phyloP scores from a whole-genome alignment of 129 eudicot genomes.

The Oenanthe sinensis region DNA sequence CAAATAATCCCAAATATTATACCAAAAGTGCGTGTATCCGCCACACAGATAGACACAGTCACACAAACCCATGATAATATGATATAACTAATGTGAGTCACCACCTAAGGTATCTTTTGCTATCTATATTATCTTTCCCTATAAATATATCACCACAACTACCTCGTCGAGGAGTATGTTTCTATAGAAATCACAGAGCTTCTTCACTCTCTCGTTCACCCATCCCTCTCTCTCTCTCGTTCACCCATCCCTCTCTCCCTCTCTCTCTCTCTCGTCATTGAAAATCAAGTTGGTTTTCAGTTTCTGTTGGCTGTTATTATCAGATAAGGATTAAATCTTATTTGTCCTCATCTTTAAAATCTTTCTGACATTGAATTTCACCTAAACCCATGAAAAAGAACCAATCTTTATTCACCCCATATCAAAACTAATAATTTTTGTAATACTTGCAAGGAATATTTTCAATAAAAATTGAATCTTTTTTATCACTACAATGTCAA shows the following conservation, averaged over 20 bases:
- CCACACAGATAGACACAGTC: no score
- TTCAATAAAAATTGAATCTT: background rate
- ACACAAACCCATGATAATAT: background rate
- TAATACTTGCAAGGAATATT: background rate
- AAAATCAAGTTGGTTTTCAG: background rate
- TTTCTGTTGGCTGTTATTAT: background rate
- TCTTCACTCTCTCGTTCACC: background rate
- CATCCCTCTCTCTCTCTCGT: background rate
- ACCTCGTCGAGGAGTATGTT: background rate
- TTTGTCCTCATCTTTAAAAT: background rate
- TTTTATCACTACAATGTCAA: conserved; percentile 45
- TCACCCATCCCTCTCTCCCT: background rate
- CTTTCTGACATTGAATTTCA: no score
- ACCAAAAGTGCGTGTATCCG: no score
- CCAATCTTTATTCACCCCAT: background rate
- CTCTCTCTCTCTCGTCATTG: background rate
- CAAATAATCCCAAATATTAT: background rate
- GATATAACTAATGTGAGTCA: background rate
- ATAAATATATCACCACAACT: background rate
- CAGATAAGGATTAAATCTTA: background rate
- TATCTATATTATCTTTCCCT: background rate
- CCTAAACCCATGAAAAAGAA: background rate
- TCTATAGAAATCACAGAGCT: background rate
- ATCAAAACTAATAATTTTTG: background rate
- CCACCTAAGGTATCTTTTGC: background rate